phyloP scores from a whole-genome alignment of 306 rosid genomes.

The Casuarina equisetifolia region DNA sequence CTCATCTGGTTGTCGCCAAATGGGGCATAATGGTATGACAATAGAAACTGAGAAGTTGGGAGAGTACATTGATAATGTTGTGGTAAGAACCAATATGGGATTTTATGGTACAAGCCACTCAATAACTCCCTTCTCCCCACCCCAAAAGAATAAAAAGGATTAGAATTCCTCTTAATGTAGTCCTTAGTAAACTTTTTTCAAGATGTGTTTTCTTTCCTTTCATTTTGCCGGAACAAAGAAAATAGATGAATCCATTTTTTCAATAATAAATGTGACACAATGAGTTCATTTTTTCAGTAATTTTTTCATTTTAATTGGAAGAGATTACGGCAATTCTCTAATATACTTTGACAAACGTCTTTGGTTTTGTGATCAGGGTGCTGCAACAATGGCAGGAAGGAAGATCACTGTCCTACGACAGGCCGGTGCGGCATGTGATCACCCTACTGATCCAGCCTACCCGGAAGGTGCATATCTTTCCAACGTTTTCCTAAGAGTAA shows the following conservation, averaged over 20 bases:
- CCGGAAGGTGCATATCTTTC: conserved; percentile 87
- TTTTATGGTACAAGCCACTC: background rate
- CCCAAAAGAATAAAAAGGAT: too few relatives aligned
- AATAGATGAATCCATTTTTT: background rate
- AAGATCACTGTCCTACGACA: conserved; percentile 63
- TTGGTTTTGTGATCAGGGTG: conserved; percentile 47
- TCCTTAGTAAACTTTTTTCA: background rate
- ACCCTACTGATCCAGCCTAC: conserved; percentile 78
- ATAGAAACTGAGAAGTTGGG: background rate
- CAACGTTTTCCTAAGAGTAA: conserved; percentile 63
- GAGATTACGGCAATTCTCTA: background rate
- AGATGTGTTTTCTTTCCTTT: background rate
- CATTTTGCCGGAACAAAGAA: background rate
- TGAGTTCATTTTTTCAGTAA: too few relatives aligned
- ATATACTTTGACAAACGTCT: background rate
- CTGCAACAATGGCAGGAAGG: conserved; percentile 73
- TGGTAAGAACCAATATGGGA: background rate
- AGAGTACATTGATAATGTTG: background rate
- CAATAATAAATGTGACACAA: too few relatives aligned
- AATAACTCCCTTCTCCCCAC: background rate
- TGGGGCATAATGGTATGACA: background rate
- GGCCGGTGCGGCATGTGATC: conserved; percentile 83
- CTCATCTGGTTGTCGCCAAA: background rate
- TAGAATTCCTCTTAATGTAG: background rate
- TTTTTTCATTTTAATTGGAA: background rate